Conservation (phyloP, 2,329 filamentous ascomycete genomes). For the Harringtonia aguacate region DNA sequence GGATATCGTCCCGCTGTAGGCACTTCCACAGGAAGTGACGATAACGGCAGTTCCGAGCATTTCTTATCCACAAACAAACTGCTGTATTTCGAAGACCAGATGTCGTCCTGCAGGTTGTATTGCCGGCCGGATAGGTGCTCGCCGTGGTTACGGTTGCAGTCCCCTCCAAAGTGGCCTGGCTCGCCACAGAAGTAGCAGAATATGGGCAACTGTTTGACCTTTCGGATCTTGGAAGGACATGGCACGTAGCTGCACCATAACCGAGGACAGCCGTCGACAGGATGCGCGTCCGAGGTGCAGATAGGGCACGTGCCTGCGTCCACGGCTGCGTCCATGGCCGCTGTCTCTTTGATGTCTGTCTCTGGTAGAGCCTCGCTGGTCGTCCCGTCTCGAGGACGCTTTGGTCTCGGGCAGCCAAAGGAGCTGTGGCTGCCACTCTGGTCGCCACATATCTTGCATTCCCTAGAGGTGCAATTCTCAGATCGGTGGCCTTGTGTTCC, state of each 20-base stretch:
- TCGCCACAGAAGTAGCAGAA: slow-evolving; percentile 48
- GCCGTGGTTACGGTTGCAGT: slow-evolving; percentile 31
- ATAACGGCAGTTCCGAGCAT: not conserved
- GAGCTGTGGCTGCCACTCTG: slow-evolving; percentile 31
- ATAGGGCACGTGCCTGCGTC: not conserved
- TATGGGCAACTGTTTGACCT: slow-evolving; percentile 36
- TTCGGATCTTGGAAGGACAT: slow-evolving; percentile 27
- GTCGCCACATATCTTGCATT: slow-evolving; percentile 37
- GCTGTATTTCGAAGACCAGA: slow-evolving; percentile 26
- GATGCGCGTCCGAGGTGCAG: not conserved
- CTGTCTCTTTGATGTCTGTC: not conserved
- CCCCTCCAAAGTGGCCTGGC: slow-evolving; percentile 43
- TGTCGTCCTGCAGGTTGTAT: slow-evolving; percentile 23
- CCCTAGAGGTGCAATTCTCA: slow-evolving; percentile 30
- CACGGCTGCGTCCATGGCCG: not conserved
- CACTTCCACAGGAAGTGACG: not conserved
- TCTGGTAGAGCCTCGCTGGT: too few relatives aligned
- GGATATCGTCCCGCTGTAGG: too few relatives aligned
- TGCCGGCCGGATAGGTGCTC: slow-evolving; percentile 7
- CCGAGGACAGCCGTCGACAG: slow-evolving; percentile 17
- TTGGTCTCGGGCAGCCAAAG: slow-evolving; percentile 33
- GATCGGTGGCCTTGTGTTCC: slow-evolving; percentile 35
- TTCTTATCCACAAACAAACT: not conserved
- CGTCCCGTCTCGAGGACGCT: too few relatives aligned
- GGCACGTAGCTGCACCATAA: slow-evolving; percentile 48